phyloP scores from a whole-genome alignment of 2,329 filamentous ascomycete species.

The Plenodomus biglobosus region DNA sequence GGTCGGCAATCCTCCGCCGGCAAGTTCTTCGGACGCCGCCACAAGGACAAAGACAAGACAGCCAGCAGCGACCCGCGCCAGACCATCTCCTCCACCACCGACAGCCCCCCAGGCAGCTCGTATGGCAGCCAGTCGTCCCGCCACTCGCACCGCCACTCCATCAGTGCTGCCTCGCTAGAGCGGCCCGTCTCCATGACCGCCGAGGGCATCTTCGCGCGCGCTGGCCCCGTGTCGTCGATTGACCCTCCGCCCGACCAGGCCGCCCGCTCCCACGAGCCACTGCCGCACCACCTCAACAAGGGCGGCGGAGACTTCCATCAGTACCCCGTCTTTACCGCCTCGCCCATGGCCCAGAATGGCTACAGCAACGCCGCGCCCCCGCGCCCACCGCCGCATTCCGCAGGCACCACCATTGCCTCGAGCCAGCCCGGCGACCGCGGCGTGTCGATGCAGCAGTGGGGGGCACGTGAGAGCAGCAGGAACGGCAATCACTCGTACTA shows the following conservation, averaged over 20 bases:
- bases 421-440: conserved; percentile 66
- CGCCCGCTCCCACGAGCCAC: conserved; percentile 70
- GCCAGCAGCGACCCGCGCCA: conserved; percentile 13
- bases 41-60: conserved; percentile 66
- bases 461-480: conserved; percentile 41
- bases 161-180: conserved; percentile 64
- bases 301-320: conserved; percentile 80
- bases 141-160: conserved; percentile 56
- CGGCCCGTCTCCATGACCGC: conserved; percentile 63
- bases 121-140: conserved; percentile 70
- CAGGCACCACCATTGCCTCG: conserved; percentile 66
- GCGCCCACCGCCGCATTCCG: conserved; percentile 59
- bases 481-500: conserved; percentile 29
- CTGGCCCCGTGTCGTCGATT: conserved; percentile 83
- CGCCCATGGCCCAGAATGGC: conserved; percentile 52
- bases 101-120: conserved; percentile 63
- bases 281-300: conserved; percentile 83
- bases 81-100: conserved; percentile 60
- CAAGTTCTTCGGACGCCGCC: conserved; percentile 82
- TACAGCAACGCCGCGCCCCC: conserved; percentile 58
- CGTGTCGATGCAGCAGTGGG: conserved; percentile 78
- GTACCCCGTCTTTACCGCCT: conserved; percentile 72
- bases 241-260: conserved; percentile 75
- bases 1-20: conserved; percentile 78
- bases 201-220: conserved; percentile 69